Base-by-base conservation (phyloP, 768 basidiomycete species). In the Lepiota venenata region DNA sequence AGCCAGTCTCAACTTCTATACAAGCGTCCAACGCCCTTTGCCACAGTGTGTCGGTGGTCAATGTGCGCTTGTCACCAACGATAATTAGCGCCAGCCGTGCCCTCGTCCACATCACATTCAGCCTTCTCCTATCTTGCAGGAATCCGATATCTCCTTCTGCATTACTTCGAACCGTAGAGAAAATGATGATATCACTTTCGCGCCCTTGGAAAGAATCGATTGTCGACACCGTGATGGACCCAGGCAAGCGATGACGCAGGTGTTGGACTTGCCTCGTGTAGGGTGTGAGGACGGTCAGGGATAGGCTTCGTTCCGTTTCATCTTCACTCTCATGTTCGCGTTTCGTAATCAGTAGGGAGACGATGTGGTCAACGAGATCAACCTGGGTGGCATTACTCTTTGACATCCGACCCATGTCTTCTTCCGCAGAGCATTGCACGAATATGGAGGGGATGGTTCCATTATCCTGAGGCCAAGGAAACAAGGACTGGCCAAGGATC, bases 61-160 rank as follows among this genome's bases (percentile, higher is more conserved):
- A 69, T 8, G 84, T 86, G 1, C 60, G 64, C 25, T 68, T 68
- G 63, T 85, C 77, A 0, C 85, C 85, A n/a, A 87, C 70, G 27
- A 88, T 69, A 49, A 88, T 75, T 59, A 87, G 63, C 0, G 75
- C 85, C 32, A 81, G 60, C 58, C 73, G 71, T 1, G 85, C 82
- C 1, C 86, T 69, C 12, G 86, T 88, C 85, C 84, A 87, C 73
- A 84, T 84, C 7, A 88, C 85, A 60, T 88, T 85, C 60, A 84
- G 63, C 58, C 84, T 61, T 52, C 84, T 69, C 44, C 70, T 74
- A 64, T 85, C 84, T 21, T 82, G 82, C 32, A 87, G 67, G 57
- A 87, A 88, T 4, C 85, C 85, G 43, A 87, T 80, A 44, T 87
- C 85, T 0, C 74, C 71, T 38, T 77, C 72, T 15, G 60, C 72